A percentile compares a stretch with the other conserved stretches of the same genome.
These are phyloP conservation scores for Sporothrix brunneoviolacea DNA, from an alignment of 2,329 filamentous ascomycete species.

Conservation along the genomic window DNA sequence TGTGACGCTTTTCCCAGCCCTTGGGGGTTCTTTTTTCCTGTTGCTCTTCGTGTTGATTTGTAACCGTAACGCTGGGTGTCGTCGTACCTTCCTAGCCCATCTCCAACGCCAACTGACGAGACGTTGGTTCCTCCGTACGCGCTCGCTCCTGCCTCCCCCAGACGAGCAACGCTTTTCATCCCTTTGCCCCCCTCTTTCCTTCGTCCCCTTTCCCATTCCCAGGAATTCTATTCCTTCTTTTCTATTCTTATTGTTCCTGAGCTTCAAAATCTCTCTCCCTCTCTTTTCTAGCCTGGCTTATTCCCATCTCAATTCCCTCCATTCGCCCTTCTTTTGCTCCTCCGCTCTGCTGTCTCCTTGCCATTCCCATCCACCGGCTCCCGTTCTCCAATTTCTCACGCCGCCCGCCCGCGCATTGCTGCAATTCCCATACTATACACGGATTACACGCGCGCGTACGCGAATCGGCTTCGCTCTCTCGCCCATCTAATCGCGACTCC, in stretches of 20 bases:
- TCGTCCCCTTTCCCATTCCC: too few relatives aligned
- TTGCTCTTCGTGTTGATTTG: background rate
- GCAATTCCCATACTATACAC: constrained; percentile 5
- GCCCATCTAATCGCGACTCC: background rate
- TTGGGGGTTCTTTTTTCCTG: too few relatives aligned
- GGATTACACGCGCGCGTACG: background rate
- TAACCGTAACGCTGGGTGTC: background rate
- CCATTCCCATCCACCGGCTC: constrained; percentile 1
- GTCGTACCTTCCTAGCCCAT: constrained; percentile 9
- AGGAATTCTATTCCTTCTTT: too few relatives aligned
- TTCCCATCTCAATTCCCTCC: constrained; percentile 2
- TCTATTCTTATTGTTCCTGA: too few relatives aligned
- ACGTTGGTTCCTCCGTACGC: background rate
- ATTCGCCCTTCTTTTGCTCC: background rate
- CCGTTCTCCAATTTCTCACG: constrained; percentile 6
- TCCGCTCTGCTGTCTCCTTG: background rate
- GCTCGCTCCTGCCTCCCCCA: background rate
- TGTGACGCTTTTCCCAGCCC: too few relatives aligned
- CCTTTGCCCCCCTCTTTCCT: background rate
- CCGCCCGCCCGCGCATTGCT: background rate
- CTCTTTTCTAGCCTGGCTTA: too few relatives aligned
- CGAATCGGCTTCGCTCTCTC: background rate
- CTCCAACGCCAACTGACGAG: background rate
- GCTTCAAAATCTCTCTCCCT: too few relatives aligned
- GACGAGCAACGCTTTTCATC: background rate